A percentile compares a stretch with the other conserved stretches of the same genome.
Evolutionary conservation across 768 basidiomycete species (phyloP).

Genomic region (Pseudohyphozyma bogoriensis): DNA sequence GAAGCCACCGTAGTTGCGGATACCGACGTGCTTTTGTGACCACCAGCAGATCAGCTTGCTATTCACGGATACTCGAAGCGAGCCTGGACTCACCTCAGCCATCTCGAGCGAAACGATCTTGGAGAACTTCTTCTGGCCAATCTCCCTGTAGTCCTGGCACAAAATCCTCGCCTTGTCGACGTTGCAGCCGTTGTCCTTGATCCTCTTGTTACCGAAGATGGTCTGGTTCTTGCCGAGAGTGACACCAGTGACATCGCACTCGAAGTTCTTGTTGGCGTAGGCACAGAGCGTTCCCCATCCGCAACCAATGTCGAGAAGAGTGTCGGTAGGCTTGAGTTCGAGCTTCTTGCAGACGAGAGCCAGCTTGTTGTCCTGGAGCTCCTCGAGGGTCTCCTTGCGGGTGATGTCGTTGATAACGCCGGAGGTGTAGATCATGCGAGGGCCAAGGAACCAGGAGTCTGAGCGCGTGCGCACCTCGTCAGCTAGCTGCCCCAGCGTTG

Average conservation of each 20-base stretch:
- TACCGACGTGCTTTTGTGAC: slow-evolving; percentile 76
- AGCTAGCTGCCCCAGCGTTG: no score
- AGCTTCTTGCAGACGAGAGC: slow-evolving; percentile 91
- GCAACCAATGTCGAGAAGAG: slow-evolving; percentile 44
- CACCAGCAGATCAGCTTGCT: not conserved
- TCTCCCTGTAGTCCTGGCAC: slow-evolving; percentile 86
- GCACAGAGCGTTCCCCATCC: slow-evolving; percentile 96
- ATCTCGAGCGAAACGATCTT: slow-evolving; percentile 97
- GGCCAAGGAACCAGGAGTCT: slow-evolving; percentile 78
- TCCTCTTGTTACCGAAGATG: slow-evolving; percentile 80
- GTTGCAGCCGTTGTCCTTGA: slow-evolving; percentile 63
- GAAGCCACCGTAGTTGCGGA: slow-evolving; percentile 82
- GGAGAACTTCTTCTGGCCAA: slow-evolving; percentile 70
- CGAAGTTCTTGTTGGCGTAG: slow-evolving; percentile 94
- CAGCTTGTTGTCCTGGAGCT: slow-evolving; percentile 97
- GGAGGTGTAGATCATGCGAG: slow-evolving; percentile 95
- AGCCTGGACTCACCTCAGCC: slow-evolving; percentile 61
- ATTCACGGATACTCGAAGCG: not conserved
- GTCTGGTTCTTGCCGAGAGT: slow-evolving; percentile 87
- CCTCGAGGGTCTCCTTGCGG: slow-evolving; percentile 70
- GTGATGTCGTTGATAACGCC: slow-evolving; percentile 68
- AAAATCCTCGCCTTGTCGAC: slow-evolving; percentile 73
- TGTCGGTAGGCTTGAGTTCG: slow-evolving; percentile 73
- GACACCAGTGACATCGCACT: slow-evolving; percentile 90
- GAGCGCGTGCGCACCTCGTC: no score